Evolutionary conservation across 75 land plant species (phyloP).

Genomic region (Azolla pinnata): DNA sequence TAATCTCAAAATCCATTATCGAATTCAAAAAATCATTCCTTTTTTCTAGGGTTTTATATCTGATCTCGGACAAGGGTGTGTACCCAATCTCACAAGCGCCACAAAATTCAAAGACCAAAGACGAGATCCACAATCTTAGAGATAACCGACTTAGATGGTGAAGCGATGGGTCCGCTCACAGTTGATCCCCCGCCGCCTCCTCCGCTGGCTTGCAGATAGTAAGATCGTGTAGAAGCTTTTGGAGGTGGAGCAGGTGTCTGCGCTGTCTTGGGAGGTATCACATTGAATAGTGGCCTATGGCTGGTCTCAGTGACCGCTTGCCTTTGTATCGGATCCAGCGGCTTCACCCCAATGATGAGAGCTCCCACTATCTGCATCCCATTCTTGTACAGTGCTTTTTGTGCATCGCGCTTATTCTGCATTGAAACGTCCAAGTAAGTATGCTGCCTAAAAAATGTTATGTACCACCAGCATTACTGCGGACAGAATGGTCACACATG

Average conservation of each 20-base stretch:
- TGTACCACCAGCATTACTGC: too few relatives aligned
- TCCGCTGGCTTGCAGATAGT: constrained; percentile 44
- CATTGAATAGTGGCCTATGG: constrained; percentile 46
- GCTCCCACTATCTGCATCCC: constrained; percentile 74
- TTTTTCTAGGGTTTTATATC: too few relatives aligned
- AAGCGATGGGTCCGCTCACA: constrained; percentile 65
- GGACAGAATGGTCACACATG: too few relatives aligned
- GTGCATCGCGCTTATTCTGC: constrained; percentile 86
- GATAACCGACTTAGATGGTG: constrained; percentile 66
- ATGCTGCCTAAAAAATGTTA: too few relatives aligned
- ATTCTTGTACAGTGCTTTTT: constrained; percentile 77
- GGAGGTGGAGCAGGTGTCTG: constrained; percentile 15
- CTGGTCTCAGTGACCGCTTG: constrained; percentile 48
- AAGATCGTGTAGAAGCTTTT: constrained; percentile 39
- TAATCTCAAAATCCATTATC: too few relatives aligned
- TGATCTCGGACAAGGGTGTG: too few relatives aligned
- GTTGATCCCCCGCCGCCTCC: constrained; percentile 22
- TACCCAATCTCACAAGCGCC: too few relatives aligned
- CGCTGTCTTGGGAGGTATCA: constrained; percentile 35
- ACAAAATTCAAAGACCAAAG: constrained; percentile 65
- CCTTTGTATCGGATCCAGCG: constrained; percentile 65
- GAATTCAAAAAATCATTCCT: too few relatives aligned
- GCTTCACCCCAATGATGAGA: constrained; percentile 83
- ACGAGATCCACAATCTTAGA: constrained; percentile 79
- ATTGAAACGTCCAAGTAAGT: too few relatives aligned